phyloP scores from a whole-genome alignment of 2,329 filamentous ascomycete genomes.

The Sclerotinia glacialis region DNA sequence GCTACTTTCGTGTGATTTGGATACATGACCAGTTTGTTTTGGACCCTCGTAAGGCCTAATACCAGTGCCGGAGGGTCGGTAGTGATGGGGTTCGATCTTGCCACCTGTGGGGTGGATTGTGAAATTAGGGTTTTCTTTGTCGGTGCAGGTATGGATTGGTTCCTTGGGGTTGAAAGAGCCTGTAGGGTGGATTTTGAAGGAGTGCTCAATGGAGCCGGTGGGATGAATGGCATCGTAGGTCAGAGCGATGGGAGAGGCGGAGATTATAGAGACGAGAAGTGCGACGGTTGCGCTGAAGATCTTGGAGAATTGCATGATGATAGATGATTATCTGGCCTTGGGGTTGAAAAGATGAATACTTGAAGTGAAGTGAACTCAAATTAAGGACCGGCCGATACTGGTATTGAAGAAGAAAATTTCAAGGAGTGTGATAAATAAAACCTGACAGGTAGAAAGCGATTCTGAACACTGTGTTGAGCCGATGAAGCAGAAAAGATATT shows the following conservation, averaged over 20 bases:
- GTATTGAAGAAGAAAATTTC: neutral
- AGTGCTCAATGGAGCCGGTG: neutral
- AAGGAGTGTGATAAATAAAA: conserved; percentile 1
- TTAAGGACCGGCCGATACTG: neutral
- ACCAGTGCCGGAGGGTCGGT: neutral
- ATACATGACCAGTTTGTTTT: neutral
- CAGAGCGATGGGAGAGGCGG: conserved; percentile 7
- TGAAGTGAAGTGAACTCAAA: neutral
- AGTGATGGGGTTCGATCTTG: neutral
- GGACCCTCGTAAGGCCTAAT: neutral
- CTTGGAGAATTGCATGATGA: conserved; percentile 14
- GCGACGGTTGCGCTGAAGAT: conserved; percentile 11
- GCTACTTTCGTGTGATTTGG: neutral
- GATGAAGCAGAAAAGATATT: neutral
- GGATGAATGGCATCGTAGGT: neutral
- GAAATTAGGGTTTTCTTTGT: neutral
- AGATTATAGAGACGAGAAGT: conserved; percentile 14
- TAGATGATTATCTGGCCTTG: neutral
- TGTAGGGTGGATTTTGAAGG: neutral
- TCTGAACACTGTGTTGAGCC: neutral
- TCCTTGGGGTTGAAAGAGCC: neutral
- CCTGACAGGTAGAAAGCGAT: neutral
- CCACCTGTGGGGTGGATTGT: neutral
- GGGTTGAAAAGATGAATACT: neutral
- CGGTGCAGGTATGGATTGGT: neutral